Evolutionary conservation across 768 basidiomycete species (phyloP).

Genomic region (Pisolithus orientalis): DNA sequence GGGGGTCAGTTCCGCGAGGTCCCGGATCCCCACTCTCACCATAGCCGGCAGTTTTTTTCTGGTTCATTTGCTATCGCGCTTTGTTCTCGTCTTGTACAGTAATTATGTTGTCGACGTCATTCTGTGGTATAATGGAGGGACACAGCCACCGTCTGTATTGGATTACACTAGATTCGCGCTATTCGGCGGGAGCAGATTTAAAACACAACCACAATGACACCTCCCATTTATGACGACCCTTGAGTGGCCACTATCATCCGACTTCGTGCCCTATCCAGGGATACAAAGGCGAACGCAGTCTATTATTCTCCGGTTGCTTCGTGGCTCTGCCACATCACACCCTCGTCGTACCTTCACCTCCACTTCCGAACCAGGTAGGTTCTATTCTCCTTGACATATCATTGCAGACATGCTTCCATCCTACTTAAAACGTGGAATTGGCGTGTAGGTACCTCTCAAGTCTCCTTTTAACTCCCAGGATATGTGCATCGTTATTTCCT

Average conservation of each 20-base stretch:
- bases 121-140: too few relatives aligned
- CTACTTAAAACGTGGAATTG: constrained; percentile 24
- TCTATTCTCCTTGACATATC: constrained; percentile 14
- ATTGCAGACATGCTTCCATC: constrained; percentile 5
- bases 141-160: not conserved
- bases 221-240: not conserved
- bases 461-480: constrained; percentile 23
- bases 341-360: constrained; percentile 9
- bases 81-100: not conserved
- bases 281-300: not conserved
- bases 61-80: not conserved
- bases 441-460: constrained; percentile 15
- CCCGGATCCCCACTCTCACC: constrained; percentile 5
- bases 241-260: not conserved
- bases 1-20: constrained; percentile 20
- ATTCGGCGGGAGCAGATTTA: not conserved
- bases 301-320: constrained; percentile 3
- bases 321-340: constrained; percentile 15
- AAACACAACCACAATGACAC: not conserved
- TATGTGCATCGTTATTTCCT: constrained; percentile 12
- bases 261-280: not conserved
- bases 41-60: not conserved
- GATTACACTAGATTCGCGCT: not conserved
- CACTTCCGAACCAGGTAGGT: constrained; percentile 17
- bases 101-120: not conserved